Evolutionary conservation across 2,329 filamentous ascomycete genomes (phyloP).

Genomic region (Cladosporium halotolerans): DNA sequence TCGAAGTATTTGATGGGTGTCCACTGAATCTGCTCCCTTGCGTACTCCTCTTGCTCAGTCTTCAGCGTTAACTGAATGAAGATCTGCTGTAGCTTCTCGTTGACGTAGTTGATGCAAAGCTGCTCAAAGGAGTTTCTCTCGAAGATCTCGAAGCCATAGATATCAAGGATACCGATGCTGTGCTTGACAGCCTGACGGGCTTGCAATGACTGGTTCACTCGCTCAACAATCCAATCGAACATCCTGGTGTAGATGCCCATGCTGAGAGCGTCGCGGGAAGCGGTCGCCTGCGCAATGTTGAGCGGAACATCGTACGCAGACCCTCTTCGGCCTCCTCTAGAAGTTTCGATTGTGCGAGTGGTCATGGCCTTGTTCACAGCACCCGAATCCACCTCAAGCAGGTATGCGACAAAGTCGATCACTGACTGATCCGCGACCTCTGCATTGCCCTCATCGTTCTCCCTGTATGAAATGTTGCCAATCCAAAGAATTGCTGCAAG

Average conservation of each 20-base stretch:
- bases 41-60: slow-evolving; percentile 96
- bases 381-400: slow-evolving; percentile 77
- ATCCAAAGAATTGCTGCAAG: slow-evolving; percentile 87
- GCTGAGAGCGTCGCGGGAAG: slow-evolving; percentile 83
- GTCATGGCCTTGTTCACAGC: slow-evolving; percentile 83
- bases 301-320: slow-evolving; percentile 69
- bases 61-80: slow-evolving; percentile 97
- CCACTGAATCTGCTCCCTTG: slow-evolving; percentile 93
- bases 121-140: slow-evolving; percentile 99
- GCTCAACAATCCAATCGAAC: slow-evolving; percentile 96
- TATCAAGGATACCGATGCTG: slow-evolving; percentile 94
- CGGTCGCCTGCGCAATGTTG: slow-evolving; percentile 76
- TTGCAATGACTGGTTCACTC: slow-evolving; percentile 82
- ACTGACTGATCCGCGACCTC: slow-evolving; percentile 82
- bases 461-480: slow-evolving; percentile 84
- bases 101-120: slow-evolving; percentile 99
- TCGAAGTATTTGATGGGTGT: slow-evolving; percentile 99
- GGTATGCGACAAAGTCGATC: slow-evolving; percentile 88
- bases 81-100: slow-evolving; percentile 98
- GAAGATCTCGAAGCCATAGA: slow-evolving; percentile 98
- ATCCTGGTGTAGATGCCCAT: slow-evolving; percentile 97
- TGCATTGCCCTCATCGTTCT: slow-evolving; percentile 86
- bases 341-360: slow-evolving; percentile 73
- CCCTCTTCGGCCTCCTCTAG: slow-evolving; percentile 58
- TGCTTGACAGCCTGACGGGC: slow-evolving; percentile 70